These are phyloP conservation scores for Picochlorum sp. DNA, from an alignment of 139 green algal genomes.

Conservation along the genomic window DNA sequence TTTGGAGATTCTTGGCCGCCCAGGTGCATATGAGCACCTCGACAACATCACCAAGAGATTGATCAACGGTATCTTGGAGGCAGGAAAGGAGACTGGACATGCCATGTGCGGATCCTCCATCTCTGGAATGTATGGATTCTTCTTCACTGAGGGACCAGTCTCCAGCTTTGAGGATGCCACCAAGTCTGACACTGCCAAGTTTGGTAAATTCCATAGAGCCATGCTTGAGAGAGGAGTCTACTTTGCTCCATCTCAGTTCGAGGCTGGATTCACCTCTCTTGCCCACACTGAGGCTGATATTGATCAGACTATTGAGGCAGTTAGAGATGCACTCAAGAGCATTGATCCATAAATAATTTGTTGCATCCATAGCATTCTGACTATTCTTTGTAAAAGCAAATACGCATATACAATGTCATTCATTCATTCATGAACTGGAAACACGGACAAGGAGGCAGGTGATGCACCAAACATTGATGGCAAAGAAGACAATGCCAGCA, in stretches of 20 bases:
- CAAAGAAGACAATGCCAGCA: slow-evolving; percentile 47
- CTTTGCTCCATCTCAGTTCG: slow-evolving; percentile 87
- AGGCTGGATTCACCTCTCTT: slow-evolving; percentile 92
- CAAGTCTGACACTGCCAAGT: slow-evolving; percentile 85
- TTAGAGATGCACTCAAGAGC: slow-evolving; percentile 30
- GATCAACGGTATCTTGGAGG: slow-evolving; percentile 85
- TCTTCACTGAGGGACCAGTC: slow-evolving; percentile 93
- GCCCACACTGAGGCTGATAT: slow-evolving; percentile 94
- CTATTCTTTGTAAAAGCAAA: slow-evolving; percentile 6
- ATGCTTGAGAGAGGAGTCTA: slow-evolving; percentile 99
- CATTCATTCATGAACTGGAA: neutral
- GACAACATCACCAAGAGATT: slow-evolving; percentile 72
- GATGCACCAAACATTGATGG: slow-evolving; percentile 34
- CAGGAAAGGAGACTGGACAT: slow-evolving; percentile 77
- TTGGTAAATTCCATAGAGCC: slow-evolving; percentile 88
- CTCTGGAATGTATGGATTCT: slow-evolving; percentile 98
- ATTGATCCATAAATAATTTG: slow-evolving; percentile 7
- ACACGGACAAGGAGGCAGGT: neutral
- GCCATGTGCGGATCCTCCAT: slow-evolving; percentile 83
- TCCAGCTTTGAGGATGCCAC: slow-evolving; percentile 82
- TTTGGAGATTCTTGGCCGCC: slow-evolving; percentile 86
- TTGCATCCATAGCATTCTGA: slow-evolving; percentile 8
- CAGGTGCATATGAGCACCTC: slow-evolving; percentile 92
- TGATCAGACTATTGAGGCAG: slow-evolving; percentile 85
- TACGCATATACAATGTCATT: neutral